A percentile compares a stretch with the other conserved stretches of the same genome.
Evolutionary conservation across 768 basidiomycete species (phyloP).

Genomic region (Auricularia cornea): DNA sequence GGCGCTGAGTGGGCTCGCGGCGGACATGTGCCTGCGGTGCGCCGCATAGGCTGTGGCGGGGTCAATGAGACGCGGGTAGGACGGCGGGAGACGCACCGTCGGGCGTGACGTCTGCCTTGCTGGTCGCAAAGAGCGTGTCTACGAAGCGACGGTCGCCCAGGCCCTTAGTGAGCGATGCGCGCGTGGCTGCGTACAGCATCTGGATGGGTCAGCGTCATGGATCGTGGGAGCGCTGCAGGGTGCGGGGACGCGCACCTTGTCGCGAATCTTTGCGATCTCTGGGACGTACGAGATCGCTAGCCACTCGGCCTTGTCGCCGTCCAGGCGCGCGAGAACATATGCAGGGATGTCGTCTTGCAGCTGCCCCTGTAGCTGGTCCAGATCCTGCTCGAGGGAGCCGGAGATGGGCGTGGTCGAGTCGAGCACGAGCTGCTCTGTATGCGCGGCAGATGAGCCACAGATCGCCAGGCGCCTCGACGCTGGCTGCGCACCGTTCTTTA

Average conservation of each 20-base stretch:
- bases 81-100: conserved; percentile 16
- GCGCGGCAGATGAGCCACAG: conserved; percentile 9
- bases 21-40: conserved; percentile 60
- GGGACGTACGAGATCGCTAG: conserved; percentile 74
- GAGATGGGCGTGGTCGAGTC: conserved; percentile 41
- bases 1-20: conserved; percentile 74
- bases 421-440: conserved; percentile 64
- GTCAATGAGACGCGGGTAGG: neutral
- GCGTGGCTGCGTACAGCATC: conserved; percentile 87
- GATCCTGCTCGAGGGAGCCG: conserved; percentile 49
- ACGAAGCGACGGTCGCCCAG: conserved; percentile 57
- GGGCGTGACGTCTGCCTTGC: conserved; percentile 55
- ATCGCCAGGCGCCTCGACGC: conserved; percentile 1
- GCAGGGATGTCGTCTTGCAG: conserved; percentile 57
- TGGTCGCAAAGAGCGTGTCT: conserved; percentile 71
- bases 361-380: conserved; percentile 46
- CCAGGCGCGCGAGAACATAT: conserved; percentile 65
- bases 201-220: no score
- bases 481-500: conserved; percentile 54
- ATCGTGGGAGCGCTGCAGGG: no score
- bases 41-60: conserved; percentile 47
- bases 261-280: conserved; percentile 67
- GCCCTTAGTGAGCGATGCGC: conserved; percentile 57
- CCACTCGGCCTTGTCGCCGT: conserved; percentile 58
- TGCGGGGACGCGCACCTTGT: conserved; percentile 73